phyloP scores from a whole-genome alignment of 371 early-diverging fungal genomes.

The Zopfochytrium polystomum region DNA sequence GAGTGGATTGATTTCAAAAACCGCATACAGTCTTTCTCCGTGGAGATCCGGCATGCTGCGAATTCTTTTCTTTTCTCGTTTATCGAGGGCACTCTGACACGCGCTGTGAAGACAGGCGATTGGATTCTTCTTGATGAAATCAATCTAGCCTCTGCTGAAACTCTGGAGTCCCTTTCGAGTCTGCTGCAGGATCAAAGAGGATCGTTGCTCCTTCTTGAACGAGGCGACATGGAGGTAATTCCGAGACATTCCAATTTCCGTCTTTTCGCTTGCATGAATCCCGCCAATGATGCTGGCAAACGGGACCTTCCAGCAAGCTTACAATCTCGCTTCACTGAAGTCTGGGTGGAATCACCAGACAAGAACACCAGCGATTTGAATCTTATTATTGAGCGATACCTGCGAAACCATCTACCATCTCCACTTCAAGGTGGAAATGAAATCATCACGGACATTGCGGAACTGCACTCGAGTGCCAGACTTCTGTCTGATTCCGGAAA shows the following conservation, averaged over 20 bases:
- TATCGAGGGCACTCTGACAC: conserved; percentile 89
- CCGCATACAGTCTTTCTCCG: conserved; percentile 61
- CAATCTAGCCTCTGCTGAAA: conserved; percentile 95
- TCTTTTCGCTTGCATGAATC: conserved; percentile 99
- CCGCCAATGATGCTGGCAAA: conserved; percentile 98
- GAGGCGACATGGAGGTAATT: conserved; percentile 86
- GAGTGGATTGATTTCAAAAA: conserved; percentile 59
- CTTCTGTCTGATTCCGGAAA: conserved; percentile 63
- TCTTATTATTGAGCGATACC: conserved; percentile 74
- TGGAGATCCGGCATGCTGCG: conserved; percentile 68
- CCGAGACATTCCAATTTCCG: conserved; percentile 93
- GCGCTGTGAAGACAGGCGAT: conserved; percentile 88
- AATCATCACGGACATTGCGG: conserved; percentile 70
- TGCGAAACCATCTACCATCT: conserved; percentile 49
- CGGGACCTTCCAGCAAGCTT: conserved; percentile 91
- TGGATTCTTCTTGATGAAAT: conserved; percentile 99
- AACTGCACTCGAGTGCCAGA: conserved; percentile 83
- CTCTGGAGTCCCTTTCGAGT: conserved; percentile 86
- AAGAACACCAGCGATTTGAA: conserved; percentile 74
- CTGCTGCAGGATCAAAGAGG: conserved; percentile 81
- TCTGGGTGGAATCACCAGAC: conserved; percentile 93
- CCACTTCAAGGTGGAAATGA: conserved; percentile 59
- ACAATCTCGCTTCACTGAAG: conserved; percentile 89
- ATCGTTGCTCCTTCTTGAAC: conserved; percentile 81
- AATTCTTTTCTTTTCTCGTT: conserved; percentile 88